Evolutionary conservation across 805 yeast species (phyloP), one percentile per base, ranked within the genome.

Genomic region (Scheffersomyces ergatensis): DNA sequence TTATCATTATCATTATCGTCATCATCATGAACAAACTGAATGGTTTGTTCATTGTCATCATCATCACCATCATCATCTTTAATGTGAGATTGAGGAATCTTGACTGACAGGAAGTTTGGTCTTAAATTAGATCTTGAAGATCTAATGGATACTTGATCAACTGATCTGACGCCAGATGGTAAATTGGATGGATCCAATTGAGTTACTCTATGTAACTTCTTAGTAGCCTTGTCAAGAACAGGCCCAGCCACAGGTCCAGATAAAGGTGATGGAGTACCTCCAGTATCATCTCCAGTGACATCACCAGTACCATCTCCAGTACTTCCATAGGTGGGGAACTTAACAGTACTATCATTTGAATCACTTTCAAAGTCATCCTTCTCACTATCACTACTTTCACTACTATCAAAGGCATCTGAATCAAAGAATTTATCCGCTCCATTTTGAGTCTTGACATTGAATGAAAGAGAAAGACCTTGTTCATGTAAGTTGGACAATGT

Each of bases 21-120:
- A 21, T 53, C 68, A 8, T 80, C 82, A 5, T 76, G 79, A 0
- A 82, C 74, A 46, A 84, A 75, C 56, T 72, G 65, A 31, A 81
- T 79, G 0, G 89, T 76, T 1, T 87, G 87, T 45, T 80, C 77
- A 23, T 39, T 42, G 15, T 75, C 76, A 0, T 83, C 86, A 40
- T 80, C 85, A 13, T 86, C 89, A 16, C 76, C 77, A 0, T 84
- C 88, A 45, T 82, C 84, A 43, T 82, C 87, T 35, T 81, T 63
- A 1, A 85, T 73, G 45, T 74, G 79, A 0, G 92, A 78, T 45
- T 78, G 74, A 1, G 93, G 93, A 37, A 85, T 72, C 36, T 84
- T 81, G 33, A 80, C 83, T 2, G 92, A 83, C 26, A 85, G 78
- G 49, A 86, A 82, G 34, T 78, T 78, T 0, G 89, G 87, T 35